phyloP scores from a whole-genome alignment of 225 moss, liverwort and hornwort genomes.

The Neckera pumila region DNA sequence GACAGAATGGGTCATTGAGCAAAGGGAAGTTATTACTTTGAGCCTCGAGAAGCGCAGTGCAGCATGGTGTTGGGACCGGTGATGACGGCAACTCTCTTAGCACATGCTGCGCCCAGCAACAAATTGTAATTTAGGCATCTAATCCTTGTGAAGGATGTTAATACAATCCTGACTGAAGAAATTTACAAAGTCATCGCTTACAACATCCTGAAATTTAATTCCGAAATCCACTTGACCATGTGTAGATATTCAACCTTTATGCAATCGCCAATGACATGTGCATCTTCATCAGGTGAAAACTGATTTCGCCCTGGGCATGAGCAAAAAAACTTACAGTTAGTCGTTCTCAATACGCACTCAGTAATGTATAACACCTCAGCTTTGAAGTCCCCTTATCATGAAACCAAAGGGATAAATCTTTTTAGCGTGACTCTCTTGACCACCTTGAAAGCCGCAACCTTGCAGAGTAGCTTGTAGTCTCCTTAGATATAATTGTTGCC shows the following conservation, averaged over 20 bases:
- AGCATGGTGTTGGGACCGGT: slow-evolving; percentile 88
- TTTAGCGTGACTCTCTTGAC: neutral
- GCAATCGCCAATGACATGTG: slow-evolving; percentile 95
- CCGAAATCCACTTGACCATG: neutral
- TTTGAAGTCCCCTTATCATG: neutral
- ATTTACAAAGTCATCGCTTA: neutral
- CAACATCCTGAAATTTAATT: neutral
- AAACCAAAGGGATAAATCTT: neutral
- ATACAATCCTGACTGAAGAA: neutral
- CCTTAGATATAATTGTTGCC: neutral
- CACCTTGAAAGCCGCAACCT: neutral
- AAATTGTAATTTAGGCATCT: neutral
- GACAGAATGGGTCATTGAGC: neutral
- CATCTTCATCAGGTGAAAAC: slow-evolving; percentile 91
- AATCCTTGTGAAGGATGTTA: neutral
- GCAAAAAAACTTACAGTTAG: neutral
- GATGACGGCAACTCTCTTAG: slow-evolving; percentile 89
- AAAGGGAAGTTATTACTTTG: slow-evolving; percentile 34
- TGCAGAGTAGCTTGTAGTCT: neutral
- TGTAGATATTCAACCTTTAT: slow-evolving; percentile 52
- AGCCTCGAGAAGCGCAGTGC: slow-evolving; percentile 94
- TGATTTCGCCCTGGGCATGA: slow-evolving; percentile 40
- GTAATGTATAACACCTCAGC: neutral
- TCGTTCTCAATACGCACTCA: neutral
- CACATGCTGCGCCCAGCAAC: slow-evolving; percentile 55